A percentile compares a stretch with the other conserved stretches of the same genome.
These are phyloP conservation scores for Amanita fuliginea DNA, from an alignment of 768 basidiomycete genomes.

Conservation along the genomic window DNA sequence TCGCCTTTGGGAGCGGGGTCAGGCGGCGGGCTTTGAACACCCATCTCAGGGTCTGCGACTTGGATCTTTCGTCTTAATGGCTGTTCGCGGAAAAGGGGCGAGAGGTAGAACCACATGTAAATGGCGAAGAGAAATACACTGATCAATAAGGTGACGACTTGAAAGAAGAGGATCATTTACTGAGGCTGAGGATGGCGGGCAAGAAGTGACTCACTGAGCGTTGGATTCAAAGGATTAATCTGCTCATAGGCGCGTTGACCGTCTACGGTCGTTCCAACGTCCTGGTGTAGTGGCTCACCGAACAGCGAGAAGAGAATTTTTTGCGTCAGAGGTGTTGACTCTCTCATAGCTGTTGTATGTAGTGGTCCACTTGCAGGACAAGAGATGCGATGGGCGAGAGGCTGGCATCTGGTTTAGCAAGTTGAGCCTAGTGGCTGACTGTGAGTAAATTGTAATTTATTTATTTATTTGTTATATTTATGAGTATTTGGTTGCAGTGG, in stretches of 20 bases:
- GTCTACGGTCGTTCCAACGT: background rate
- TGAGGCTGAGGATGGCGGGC: too few species aligned
- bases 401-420: too few species aligned
- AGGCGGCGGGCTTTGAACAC: background rate
- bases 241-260: background rate
- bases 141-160: conserved; percentile 8
- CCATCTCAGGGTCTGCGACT: background rate
- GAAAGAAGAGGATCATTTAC: background rate
- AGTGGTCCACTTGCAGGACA: too few species aligned
- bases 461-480: too few species aligned
- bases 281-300: background rate
- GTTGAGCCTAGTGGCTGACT: too few species aligned
- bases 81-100: conserved; percentile 2
- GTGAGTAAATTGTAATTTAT: too few species aligned
- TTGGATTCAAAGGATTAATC: background rate
- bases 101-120: conserved; percentile 10
- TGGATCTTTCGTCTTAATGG: background rate
- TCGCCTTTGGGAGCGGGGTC: too few species aligned
- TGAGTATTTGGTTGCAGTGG: background rate
- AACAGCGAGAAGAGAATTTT: background rate
- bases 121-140: conserved; percentile 6
- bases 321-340: background rate
- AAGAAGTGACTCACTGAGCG: background rate
- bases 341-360: background rate
- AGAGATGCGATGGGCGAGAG: too few species aligned